These are phyloP conservation scores for Cutaneotrichosporon sp. DNA, from an alignment of 1,284 basidiomycete species.

Conservation along the genomic window DNA sequence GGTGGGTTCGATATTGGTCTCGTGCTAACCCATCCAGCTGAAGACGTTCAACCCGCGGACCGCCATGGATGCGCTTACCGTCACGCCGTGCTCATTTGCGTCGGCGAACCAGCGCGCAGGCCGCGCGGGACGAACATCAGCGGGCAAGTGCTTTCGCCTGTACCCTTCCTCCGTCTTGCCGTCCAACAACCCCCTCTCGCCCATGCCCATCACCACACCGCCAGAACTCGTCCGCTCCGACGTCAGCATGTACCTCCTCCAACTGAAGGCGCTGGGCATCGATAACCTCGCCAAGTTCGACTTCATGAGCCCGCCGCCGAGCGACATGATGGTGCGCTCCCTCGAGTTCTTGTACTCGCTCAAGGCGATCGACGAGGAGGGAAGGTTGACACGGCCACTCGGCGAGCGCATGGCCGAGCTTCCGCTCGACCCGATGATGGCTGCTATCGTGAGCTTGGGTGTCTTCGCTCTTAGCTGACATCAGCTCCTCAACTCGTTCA, in stretches of 20 bases:
- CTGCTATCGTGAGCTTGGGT: conserved; percentile 57
- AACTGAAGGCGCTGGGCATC: conserved; percentile 90
- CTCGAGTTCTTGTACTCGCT: conserved; percentile 63
- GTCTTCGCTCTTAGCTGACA: conserved; percentile 11
- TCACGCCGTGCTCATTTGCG: conserved; percentile 76
- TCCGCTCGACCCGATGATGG: conserved; percentile 61
- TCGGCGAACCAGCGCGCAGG: conserved; percentile 87
- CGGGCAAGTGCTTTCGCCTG: conserved; percentile 91
- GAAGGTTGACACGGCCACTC: conserved; percentile 56
- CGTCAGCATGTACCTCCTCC: conserved; percentile 81
- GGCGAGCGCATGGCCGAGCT: conserved; percentile 61
- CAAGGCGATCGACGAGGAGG: conserved; percentile 58
- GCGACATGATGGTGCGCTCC: conserved; percentile 79
- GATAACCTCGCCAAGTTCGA: conserved; percentile 85
- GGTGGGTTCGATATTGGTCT: conserved; percentile 56
- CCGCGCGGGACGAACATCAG: conserved; percentile 83
- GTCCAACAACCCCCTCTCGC: conserved; percentile 54
- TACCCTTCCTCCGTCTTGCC: conserved; percentile 70
- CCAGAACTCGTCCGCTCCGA: conserved; percentile 90
- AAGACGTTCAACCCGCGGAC: conserved; percentile 80
- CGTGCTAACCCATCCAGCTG: conserved; percentile 58
- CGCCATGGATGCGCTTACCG: conserved; percentile 75
- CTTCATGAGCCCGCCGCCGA: conserved; percentile 84
- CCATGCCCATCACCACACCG: conserved; percentile 64
- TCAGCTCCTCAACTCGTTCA: conserved; percentile 80